These are phyloP conservation scores for Neckera pumila DNA, from an alignment of 225 moss, liverwort and hornwort species.

Conservation along the genomic window DNA sequence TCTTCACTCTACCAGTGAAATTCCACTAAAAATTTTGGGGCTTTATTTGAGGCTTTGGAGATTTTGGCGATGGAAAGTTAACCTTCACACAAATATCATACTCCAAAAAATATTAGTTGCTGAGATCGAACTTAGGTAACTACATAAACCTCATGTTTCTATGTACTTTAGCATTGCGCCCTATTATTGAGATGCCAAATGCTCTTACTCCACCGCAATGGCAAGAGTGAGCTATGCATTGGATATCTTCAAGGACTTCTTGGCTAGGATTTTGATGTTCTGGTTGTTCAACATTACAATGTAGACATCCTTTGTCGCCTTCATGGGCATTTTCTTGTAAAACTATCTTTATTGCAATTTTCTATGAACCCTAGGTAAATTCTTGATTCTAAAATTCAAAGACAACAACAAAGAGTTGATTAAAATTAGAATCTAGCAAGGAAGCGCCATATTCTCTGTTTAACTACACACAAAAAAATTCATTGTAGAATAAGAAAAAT, in stretches of 20 bases:
- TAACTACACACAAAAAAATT: not conserved
- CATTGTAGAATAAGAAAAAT: not conserved
- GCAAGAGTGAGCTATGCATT: not conserved
- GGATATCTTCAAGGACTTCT: not conserved
- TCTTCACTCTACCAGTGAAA: too few relatives aligned
- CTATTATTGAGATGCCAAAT: not conserved
- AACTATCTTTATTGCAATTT: not conserved
- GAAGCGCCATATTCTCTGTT: not conserved
- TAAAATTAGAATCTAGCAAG: accelerated
- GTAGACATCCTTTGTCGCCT: not conserved
- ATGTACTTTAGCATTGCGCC: not conserved
- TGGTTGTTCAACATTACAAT: not conserved
- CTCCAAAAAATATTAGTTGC: accelerated
- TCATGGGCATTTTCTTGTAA: not conserved
- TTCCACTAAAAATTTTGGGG: not conserved
- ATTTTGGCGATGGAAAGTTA: not conserved
- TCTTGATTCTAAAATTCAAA: not conserved
- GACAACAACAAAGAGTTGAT: not conserved
- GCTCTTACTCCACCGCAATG: accelerated
- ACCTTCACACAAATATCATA: not conserved
- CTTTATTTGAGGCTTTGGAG: not conserved
- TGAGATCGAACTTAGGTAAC: accelerated
- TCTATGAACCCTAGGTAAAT: not conserved
- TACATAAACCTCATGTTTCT: accelerated
- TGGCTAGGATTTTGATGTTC: not conserved